Evolutionary conservation across 164 flowering plant species (phyloP).

Genomic region (Piper betle): DNA sequence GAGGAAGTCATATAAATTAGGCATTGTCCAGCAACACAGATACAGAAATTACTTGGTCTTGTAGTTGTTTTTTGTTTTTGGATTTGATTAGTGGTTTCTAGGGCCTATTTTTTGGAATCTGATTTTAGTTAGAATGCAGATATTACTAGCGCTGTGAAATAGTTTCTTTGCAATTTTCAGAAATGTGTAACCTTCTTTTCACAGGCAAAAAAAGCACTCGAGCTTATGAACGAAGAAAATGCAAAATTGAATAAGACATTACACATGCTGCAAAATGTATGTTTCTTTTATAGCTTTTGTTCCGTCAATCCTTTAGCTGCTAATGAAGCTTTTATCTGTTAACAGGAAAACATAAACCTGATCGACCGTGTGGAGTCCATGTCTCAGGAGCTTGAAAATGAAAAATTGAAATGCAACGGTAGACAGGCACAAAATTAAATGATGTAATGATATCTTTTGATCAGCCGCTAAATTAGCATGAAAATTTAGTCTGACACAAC

Average conservation of each 20-base stretch:
- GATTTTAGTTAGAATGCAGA: background rate
- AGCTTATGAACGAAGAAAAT: constrained; percentile 21
- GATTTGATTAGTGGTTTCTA: background rate
- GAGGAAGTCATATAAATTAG: too few species aligned
- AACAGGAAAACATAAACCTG: constrained; percentile 55
- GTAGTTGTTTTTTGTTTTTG: background rate
- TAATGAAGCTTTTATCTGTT: background rate
- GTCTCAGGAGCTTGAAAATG: constrained; percentile 41
- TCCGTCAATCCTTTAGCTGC: background rate
- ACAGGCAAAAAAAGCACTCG: constrained; percentile 31
- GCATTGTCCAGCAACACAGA: too few species aligned
- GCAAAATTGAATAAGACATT: constrained; percentile 19
- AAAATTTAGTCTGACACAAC: background rate
- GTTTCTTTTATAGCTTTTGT: background rate
- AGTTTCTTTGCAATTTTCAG: background rate
- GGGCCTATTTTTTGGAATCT: background rate
- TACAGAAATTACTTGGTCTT: too few species aligned
- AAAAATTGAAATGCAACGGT: constrained; percentile 41
- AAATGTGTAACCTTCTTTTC: background rate
- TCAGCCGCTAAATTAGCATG: too few species aligned
- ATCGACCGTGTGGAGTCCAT: constrained; percentile 38
- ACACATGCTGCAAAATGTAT: constrained; percentile 44
- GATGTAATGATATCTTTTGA: background rate
- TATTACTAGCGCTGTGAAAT: background rate
- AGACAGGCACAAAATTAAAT: background rate